Evolutionary conservation across 192 early-diverging fungal species (phyloP).

Genomic region (Coemansia sp.): DNA sequence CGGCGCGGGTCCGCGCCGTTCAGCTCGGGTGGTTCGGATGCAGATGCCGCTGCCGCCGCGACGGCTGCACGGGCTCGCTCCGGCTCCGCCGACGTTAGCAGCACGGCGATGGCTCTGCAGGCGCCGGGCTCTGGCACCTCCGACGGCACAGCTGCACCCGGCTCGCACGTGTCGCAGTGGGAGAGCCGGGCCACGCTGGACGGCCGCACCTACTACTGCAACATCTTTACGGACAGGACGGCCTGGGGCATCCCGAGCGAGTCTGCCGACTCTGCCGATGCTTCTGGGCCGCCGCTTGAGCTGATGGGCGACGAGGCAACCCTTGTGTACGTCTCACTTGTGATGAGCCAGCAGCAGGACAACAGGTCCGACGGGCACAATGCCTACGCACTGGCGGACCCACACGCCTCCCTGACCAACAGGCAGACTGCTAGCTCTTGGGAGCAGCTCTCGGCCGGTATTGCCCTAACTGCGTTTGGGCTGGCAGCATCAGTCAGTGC

Average conservation of each 20-base stretch:
- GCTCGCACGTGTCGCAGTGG: conserved; percentile 50
- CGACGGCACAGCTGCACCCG: conserved; percentile 1
- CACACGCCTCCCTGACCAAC: conserved; percentile 26
- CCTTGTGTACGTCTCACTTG: conserved; percentile 33
- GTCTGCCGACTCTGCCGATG: conserved; percentile 22
- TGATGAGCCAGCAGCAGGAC: conserved; percentile 17
- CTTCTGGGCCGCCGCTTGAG: conserved; percentile 24
- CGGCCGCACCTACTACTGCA: conserved; percentile 59
- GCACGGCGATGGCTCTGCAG: conserved; percentile 11
- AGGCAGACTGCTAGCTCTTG: conserved; percentile 46
- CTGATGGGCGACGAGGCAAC: conserved; percentile 42
- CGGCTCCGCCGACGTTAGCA: conserved; percentile 11
- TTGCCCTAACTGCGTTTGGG: conserved; percentile 51
- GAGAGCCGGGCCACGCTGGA: conserved; percentile 55
- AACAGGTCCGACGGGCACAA: neutral
- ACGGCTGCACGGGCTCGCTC: conserved; percentile 11
- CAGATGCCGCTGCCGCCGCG: neutral
- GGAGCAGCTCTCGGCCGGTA: conserved; percentile 47
- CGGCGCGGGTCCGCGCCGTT: conserved; percentile 35
- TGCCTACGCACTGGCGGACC: conserved; percentile 30
- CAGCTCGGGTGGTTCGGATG: conserved; percentile 3
- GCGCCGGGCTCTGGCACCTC: neutral
- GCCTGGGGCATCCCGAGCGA: conserved; percentile 51
- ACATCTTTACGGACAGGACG: conserved; percentile 62
- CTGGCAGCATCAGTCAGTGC: conserved; percentile 51